Conservation (phyloP, 208 protist species). For the Porcisia hertigi region DNA sequence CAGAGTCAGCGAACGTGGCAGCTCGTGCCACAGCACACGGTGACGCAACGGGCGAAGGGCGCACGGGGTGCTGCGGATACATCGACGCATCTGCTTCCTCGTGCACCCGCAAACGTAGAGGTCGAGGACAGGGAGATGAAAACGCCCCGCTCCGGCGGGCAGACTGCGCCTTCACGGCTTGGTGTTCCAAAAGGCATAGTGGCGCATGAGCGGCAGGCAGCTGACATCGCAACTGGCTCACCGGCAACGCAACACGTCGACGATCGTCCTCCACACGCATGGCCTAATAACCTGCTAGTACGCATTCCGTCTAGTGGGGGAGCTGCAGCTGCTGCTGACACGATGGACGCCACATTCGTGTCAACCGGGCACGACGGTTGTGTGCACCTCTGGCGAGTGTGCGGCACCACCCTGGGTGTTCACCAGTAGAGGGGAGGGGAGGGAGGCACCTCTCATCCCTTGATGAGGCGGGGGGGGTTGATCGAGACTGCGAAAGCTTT, state of each 20-base stretch:
- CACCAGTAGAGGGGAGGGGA: background rate
- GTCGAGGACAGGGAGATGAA: background rate
- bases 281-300: conserved; percentile 10
- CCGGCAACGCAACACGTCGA: background rate
- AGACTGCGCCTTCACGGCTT: background rate
- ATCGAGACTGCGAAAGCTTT: background rate
- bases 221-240: background rate
- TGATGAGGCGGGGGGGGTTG: background rate
- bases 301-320: background rate
- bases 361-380: conserved; percentile 7
- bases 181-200: background rate
- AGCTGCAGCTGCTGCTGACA: background rate
- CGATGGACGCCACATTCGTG: background rate
- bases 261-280: background rate
- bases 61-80: background rate
- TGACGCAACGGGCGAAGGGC: background rate
- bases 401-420: background rate
- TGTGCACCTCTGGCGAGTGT: conserved; percentile 28
- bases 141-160: background rate
- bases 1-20: background rate
- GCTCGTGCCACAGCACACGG: background rate
- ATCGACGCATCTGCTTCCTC: background rate
- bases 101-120: background rate
- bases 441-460: background rate
- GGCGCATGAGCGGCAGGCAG: background rate